Percentiles rank a stretch among this genome's conserved stretches.
Evolutionary conservation across 257 asterid genomes (phyloP).

Genomic region (Penstemon eatonii): DNA sequence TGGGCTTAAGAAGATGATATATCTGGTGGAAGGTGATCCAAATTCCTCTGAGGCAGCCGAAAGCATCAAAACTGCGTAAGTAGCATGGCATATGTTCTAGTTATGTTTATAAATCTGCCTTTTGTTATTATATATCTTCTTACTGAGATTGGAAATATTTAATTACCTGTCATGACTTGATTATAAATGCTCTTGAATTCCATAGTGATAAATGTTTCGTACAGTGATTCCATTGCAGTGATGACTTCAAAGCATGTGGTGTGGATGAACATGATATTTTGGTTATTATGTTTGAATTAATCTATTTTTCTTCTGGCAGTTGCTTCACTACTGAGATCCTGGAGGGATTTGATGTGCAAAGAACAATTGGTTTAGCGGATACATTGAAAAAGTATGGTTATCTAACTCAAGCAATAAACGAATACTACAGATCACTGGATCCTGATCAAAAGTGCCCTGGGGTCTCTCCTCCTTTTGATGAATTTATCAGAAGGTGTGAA

Average conservation of each 20-base stretch:
- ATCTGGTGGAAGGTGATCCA: constrained; percentile 97
- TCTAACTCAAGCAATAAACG: constrained; percentile 78
- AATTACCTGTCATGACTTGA: constrained; percentile 17
- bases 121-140: not conserved
- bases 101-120: constrained; percentile 16
- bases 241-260: constrained; percentile 1
- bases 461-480: constrained; percentile 60
- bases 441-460: constrained; percentile 39
- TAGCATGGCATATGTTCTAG: constrained; percentile 25
- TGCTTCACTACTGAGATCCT: constrained; percentile 97
- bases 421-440: constrained; percentile 66
- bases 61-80: constrained; percentile 97
- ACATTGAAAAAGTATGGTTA: constrained; percentile 83
- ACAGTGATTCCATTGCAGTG: constrained; percentile 20
- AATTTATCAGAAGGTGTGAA: constrained; percentile 69
- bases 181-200: constrained; percentile 13
- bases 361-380: constrained; percentile 85
- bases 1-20: constrained; percentile 95
- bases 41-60: constrained; percentile 90
- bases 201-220: constrained; percentile 2
- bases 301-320: constrained; percentile 46
- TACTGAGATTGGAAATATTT: not conserved
- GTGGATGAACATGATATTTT: constrained; percentile 18
- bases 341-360: constrained; percentile 97
- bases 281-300: constrained; percentile 13